A percentile compares a stretch with the other conserved stretches of the same genome.
These are phyloP conservation scores for Saccharomyces hybrid DNA, from an alignment of 1,139 yeast species.

Conservation along the genomic window DNA sequence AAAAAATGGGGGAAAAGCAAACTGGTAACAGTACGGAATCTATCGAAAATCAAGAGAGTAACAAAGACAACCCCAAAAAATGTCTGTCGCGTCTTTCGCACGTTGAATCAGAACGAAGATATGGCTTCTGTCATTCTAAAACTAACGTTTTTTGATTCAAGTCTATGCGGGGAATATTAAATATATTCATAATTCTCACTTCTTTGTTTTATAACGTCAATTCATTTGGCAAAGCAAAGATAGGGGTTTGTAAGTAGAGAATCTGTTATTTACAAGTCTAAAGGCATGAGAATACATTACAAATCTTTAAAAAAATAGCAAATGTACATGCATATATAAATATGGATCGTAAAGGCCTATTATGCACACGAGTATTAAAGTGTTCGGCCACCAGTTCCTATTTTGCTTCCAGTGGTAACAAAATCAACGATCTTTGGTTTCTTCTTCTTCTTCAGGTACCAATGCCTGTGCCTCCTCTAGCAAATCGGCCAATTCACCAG, in stretches of 20 bases:
- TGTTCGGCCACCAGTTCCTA: neutral
- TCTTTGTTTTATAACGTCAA: constrained; percentile 1
- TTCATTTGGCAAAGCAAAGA: constrained; percentile 11
- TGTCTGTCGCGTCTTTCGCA: neutral
- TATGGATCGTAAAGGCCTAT: neutral
- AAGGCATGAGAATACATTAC: constrained; percentile 27
- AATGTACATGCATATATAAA: constrained; percentile 1
- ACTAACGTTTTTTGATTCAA: neutral
- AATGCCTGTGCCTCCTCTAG: constrained; percentile 74
- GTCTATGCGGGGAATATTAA: neutral
- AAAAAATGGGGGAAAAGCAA: neutral
- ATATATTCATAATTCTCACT: constrained; percentile 8
- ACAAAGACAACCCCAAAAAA: neutral
- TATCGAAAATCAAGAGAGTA: neutral
- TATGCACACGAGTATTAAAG: neutral
- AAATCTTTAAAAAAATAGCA: neutral
- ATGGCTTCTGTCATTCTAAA: neutral
- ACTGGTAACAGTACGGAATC: neutral
- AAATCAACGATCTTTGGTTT: neutral
- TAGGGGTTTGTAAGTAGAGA: constrained; percentile 29
- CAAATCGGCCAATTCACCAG: constrained; percentile 83
- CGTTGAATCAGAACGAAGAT: neutral
- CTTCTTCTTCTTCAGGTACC: constrained; percentile 60
- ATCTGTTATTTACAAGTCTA: constrained; percentile 28
- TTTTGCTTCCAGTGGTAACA: neutral